A percentile compares a stretch with the other conserved stretches of the same genome.
Evolutionary conservation across 192 early-diverging fungal genomes (phyloP).

Genomic region (Bifiguratus adelaidae): DNA sequence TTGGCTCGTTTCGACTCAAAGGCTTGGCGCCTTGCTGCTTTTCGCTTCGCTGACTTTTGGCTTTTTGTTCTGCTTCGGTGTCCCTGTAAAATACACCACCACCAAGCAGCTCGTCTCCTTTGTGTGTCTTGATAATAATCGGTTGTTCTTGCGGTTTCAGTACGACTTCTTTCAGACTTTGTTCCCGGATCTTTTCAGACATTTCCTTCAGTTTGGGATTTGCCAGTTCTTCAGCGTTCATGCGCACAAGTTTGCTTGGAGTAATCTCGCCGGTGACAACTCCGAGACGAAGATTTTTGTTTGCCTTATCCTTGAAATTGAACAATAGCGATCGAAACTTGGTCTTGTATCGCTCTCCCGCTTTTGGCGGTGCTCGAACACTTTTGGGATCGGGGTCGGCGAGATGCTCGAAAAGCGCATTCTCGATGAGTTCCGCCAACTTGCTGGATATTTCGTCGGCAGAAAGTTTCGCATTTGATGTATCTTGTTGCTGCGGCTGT

Average conservation of each 20-base stretch:
- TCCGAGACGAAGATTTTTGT: slow-evolving; percentile 51
- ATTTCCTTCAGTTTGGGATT: slow-evolving; percentile 58
- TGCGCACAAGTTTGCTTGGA: slow-evolving; percentile 55
- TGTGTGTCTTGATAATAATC: slow-evolving; percentile 51
- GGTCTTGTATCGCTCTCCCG: slow-evolving; percentile 58
- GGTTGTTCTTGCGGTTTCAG: slow-evolving; percentile 34
- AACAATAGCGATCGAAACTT: slow-evolving; percentile 69
- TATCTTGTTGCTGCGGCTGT: no score
- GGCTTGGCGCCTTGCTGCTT: not conserved
- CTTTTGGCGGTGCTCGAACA: slow-evolving; percentile 17
- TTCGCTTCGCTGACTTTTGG: slow-evolving; percentile 3
- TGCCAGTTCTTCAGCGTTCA: slow-evolving; percentile 86
- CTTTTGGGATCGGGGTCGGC: slow-evolving; percentile 22
- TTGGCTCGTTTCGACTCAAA: not conserved
- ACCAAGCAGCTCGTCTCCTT: slow-evolving; percentile 43
- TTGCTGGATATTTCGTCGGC: slow-evolving; percentile 17
- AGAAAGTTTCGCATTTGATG: not conserved
- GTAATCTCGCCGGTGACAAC: slow-evolving; percentile 55
- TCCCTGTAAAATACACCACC: slow-evolving; percentile 3
- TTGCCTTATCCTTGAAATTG: slow-evolving; percentile 75
- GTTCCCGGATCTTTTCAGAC: slow-evolving; percentile 38
- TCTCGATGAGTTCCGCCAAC: slow-evolving; percentile 31
- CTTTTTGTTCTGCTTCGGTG: slow-evolving; percentile 1
- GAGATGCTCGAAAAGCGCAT: slow-evolving; percentile 31
- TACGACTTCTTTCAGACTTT: slow-evolving; percentile 43